A percentile compares a stretch with the other conserved stretches of the same genome.
Conservation (phyloP, 257 asterid genomes). For the Buddleja alternifolia region DNA sequence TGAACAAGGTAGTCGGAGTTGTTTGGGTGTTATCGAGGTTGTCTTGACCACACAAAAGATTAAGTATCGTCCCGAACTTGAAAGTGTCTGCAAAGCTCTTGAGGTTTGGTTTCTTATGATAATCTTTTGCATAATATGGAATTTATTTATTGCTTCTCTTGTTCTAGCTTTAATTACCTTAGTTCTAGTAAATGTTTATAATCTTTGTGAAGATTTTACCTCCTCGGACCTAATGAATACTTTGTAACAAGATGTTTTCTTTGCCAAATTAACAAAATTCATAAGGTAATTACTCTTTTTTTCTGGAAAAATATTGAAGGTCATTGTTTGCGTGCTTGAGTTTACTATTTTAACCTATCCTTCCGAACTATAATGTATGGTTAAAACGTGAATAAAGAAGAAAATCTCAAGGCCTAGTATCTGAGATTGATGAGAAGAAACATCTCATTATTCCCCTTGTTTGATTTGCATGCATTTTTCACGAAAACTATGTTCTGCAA, state of each 20-base stretch:
- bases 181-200: background rate
- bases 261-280: background rate
- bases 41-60: conserved; percentile 80
- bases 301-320: background rate
- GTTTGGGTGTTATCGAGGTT: conserved; percentile 93
- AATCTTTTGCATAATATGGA: background rate
- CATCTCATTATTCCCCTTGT: background rate
- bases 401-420: background rate
- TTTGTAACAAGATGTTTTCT: no score
- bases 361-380: background rate
- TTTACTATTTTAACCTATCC: background rate
- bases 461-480: background rate
- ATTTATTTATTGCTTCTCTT: background rate
- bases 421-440: conserved; percentile 1
- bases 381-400: background rate
- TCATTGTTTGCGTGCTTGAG: background rate
- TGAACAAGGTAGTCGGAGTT: conserved; percentile 73
- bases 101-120: conserved; percentile 54
- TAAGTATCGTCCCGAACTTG: conserved; percentile 79
- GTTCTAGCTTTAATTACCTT: background rate
- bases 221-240: background rate
- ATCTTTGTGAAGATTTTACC: background rate
- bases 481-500: background rate
- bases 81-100: conserved; percentile 88
- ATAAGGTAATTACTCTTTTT: background rate